Percentiles rank a stretch among this genome's conserved stretches.
These are phyloP conservation scores for Leptodontidium sp. DNA, from an alignment of 2,329 filamentous ascomycete species.

Conservation along the genomic window DNA sequence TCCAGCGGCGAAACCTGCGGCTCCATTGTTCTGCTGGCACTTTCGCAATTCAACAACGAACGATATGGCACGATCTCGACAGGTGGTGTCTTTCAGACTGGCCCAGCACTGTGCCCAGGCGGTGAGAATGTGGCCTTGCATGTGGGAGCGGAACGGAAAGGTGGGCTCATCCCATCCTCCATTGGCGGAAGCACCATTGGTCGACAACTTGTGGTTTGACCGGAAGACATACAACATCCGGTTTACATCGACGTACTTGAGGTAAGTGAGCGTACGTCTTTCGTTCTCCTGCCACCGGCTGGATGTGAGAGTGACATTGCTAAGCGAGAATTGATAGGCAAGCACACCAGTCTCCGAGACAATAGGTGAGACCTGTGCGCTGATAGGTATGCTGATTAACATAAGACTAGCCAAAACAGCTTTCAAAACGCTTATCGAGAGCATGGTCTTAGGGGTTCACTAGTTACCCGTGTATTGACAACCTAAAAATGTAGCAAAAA, in stretches of 20 bases:
- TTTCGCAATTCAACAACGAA: background rate
- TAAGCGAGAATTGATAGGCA: background rate
- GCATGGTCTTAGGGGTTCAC: too few species aligned
- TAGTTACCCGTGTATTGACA: too few species aligned
- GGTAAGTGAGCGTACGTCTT: background rate
- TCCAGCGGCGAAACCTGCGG: background rate
- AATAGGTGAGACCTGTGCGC: background rate
- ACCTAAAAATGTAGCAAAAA: too few species aligned
- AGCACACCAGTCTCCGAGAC: background rate
- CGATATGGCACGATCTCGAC: background rate
- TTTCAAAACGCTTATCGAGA: too few species aligned
- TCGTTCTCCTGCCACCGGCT: background rate
- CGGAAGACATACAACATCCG: background rate
- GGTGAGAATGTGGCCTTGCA: constrained; percentile 12
- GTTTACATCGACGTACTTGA: background rate
- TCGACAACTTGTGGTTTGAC: background rate
- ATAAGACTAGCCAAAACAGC: too few species aligned
- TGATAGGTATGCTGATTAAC: too few species aligned
- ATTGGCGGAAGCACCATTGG: constrained; percentile 3
- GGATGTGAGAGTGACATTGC: background rate
- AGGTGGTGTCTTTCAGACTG: background rate
- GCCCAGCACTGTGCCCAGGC: constrained; percentile 17
- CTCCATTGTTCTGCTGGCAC: background rate
- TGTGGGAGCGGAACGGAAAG: constrained; percentile 15
- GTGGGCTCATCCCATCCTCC: constrained; percentile 12